These are phyloP conservation scores for Aspergillus incahuasiensis DNA, from an alignment of 495 filamentous ascomycete genomes.

Conservation along the genomic window DNA sequence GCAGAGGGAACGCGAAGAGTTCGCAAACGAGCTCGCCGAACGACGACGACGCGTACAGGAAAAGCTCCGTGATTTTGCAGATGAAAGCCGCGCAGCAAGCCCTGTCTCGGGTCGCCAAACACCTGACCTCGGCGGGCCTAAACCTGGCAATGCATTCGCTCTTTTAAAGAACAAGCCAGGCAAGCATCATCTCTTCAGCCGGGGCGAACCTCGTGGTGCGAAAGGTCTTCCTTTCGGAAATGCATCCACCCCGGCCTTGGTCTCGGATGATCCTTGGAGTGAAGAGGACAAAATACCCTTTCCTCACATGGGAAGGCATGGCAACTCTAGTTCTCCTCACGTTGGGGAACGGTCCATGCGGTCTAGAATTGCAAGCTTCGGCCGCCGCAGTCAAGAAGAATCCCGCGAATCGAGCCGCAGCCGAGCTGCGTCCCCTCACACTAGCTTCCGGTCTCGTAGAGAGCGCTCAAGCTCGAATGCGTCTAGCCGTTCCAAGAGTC, in stretches of 20 bases:
- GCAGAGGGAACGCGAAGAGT: constrained; percentile 67
- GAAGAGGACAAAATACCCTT: constrained; percentile 38
- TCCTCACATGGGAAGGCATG: constrained; percentile 29
- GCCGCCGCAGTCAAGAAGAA: constrained; percentile 36
- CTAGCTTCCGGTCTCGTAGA: constrained; percentile 37
- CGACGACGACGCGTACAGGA: constrained; percentile 75
- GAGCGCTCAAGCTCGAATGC: constrained; percentile 62
- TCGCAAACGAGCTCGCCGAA: constrained; percentile 73
- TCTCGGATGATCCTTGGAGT: constrained; percentile 39
- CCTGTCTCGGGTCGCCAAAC: constrained; percentile 44
- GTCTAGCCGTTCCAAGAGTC: constrained; percentile 52
- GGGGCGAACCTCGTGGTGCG: constrained; percentile 56
- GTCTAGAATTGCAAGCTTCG: constrained; percentile 31
- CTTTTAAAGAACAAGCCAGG: constrained; percentile 65
- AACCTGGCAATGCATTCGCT: constrained; percentile 57
- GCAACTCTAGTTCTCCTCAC: constrained; percentile 42
- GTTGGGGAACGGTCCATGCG: constrained; percentile 31
- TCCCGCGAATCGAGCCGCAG: constrained; percentile 40
- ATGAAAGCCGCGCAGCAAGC: constrained; percentile 57
- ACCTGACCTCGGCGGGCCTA: constrained; percentile 34
- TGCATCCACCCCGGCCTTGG: constrained; percentile 47
- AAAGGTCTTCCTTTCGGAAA: constrained; percentile 67
- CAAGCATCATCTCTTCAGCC: constrained; percentile 53
- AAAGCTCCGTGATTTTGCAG: constrained; percentile 68
- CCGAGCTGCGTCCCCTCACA: constrained; percentile 35